These are phyloP conservation scores for Austroboletus eburneus DNA, from an alignment of 768 basidiomycete genomes.

Conservation along the genomic window DNA sequence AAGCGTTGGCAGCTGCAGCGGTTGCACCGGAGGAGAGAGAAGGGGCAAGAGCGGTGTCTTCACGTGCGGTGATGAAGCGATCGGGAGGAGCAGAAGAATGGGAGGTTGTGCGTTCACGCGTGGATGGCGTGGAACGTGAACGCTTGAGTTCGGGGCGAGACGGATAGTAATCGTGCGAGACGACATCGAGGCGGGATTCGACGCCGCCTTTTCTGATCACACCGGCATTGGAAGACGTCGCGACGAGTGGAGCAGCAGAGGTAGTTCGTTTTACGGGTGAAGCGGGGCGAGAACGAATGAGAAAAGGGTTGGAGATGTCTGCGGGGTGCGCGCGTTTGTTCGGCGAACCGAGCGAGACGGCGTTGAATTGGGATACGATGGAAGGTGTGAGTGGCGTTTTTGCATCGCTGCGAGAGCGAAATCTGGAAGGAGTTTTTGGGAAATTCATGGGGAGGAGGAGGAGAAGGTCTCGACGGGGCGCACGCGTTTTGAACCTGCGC, in stretches of 20 bases:
- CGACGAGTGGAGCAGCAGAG: slow-evolving; percentile 42
- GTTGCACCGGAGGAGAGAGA: slow-evolving; percentile 62
- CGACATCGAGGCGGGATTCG: slow-evolving; percentile 72
- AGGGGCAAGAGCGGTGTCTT: slow-evolving; percentile 52
- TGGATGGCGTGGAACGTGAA: slow-evolving; percentile 69
- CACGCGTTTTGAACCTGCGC: slow-evolving; percentile 7
- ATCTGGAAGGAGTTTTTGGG: slow-evolving; percentile 46
- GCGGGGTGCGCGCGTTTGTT: slow-evolving; percentile 33
- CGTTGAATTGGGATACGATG: slow-evolving; percentile 36
- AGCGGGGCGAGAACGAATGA: slow-evolving; percentile 49
- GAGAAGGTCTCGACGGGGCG: too few relatives aligned
- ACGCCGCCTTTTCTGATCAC: slow-evolving; percentile 75
- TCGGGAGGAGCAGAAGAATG: slow-evolving; percentile 52
- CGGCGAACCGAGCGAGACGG: slow-evolving; percentile 31
- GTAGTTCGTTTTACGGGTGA: slow-evolving; percentile 66
- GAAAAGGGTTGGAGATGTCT: slow-evolving; percentile 62
- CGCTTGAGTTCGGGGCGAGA: slow-evolving; percentile 58
- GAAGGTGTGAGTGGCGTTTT: slow-evolving; percentile 48
- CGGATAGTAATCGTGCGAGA: slow-evolving; percentile 75
- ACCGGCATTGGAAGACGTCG: slow-evolving; percentile 59
- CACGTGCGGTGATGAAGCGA: slow-evolving; percentile 66
- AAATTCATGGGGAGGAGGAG: too few relatives aligned
- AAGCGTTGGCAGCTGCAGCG: slow-evolving; percentile 27
- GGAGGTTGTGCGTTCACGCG: slow-evolving; percentile 30
- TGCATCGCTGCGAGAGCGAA: slow-evolving; percentile 46